A percentile compares a stretch with the other conserved stretches of the same genome.
Conservation (phyloP, 805 yeast genomes). For the Nakazawaea pomicola region DNA sequence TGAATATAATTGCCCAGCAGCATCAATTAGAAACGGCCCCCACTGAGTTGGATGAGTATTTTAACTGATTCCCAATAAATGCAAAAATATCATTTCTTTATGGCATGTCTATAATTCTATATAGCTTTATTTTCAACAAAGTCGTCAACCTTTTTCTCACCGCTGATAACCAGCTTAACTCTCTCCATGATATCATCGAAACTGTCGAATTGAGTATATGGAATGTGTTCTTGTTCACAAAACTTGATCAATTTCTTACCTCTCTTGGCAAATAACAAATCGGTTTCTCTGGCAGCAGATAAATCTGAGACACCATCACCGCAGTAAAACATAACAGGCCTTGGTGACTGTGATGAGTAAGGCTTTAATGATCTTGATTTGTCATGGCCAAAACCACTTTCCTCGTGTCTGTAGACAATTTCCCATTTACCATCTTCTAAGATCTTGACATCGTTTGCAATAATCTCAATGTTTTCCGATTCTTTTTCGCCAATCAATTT, state of each 20-base stretch:
- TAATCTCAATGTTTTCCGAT: constrained; percentile 65
- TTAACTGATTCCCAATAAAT: no score
- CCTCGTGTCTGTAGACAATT: constrained; percentile 73
- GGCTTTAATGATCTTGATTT: constrained; percentile 75
- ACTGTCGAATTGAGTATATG: constrained; percentile 76
- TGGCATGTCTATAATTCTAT: no score
- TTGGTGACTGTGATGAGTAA: constrained; percentile 29
- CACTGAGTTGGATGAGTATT: constrained; percentile 39
- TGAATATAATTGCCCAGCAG: constrained; percentile 74
- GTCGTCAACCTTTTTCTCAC: constrained; percentile 30
- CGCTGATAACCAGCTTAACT: constrained; percentile 49
- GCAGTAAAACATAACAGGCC: constrained; percentile 79
- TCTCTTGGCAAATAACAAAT: constrained; percentile 85
- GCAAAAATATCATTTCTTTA: no score
- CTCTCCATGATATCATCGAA: constrained; percentile 70
- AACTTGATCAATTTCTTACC: constrained; percentile 87
- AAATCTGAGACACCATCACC: constrained; percentile 98
- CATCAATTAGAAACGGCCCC: constrained; percentile 74
- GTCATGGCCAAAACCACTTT: constrained; percentile 90
- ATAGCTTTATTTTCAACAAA: constrained; percentile 25
- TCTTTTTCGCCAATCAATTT: constrained; percentile 77
- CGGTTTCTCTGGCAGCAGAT: constrained; percentile 93
- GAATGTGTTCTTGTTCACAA: constrained; percentile 76
- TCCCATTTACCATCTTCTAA: constrained; percentile 66
- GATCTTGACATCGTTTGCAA: constrained; percentile 69